These are phyloP conservation scores for Jackrogersella minutella DNA, from an alignment of 495 filamentous ascomycete species.

Conservation along the genomic window DNA sequence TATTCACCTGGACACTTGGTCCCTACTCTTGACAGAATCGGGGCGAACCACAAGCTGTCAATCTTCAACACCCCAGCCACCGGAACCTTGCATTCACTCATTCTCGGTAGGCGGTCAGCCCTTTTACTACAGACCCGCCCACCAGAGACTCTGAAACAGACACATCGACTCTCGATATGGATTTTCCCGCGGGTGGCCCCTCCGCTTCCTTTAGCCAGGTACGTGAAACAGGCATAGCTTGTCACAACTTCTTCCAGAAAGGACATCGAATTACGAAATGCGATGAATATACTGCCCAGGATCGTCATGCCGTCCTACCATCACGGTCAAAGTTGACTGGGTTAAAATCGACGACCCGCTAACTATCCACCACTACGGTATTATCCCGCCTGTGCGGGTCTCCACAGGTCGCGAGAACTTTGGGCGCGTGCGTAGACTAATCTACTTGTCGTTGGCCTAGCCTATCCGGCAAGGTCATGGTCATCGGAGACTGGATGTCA, in stretches of 20 bases:
- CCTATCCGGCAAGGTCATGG: constrained; percentile 19
- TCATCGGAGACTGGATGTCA: constrained; percentile 14
- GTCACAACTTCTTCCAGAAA: constrained; percentile 43
- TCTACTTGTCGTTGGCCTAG: constrained; percentile 15
- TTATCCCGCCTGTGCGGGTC: constrained; percentile 29
- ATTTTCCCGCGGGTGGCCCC: constrained; percentile 12
- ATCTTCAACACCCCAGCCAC: constrained; percentile 15
- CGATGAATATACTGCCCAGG: constrained; percentile 8
- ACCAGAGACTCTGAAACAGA: constrained; percentile 33
- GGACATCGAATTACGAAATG: constrained; percentile 37
- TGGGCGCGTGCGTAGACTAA: constrained; percentile 39
- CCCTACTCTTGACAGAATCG: constrained; percentile 7
- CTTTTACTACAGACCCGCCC: constrained; percentile 13
- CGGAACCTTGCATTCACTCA: constrained; percentile 26
- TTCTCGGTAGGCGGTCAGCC: constrained; percentile 28
- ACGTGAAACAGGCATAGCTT: constrained; percentile 36
- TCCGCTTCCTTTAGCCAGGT: constrained; percentile 35
- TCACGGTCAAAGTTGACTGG: constrained; percentile 3
- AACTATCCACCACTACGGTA: constrained; percentile 28
- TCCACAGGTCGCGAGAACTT: constrained; percentile 19
- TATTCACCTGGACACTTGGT: not conserved
- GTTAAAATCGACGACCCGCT: constrained; percentile 22
- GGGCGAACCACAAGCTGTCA: constrained; percentile 12
- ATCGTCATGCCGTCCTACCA: constrained; percentile 23
- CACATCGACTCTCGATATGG: constrained; percentile 30